phyloP scores from a whole-genome alignment of 768 basidiomycete genomes.

The Lactarius trivialis region DNA sequence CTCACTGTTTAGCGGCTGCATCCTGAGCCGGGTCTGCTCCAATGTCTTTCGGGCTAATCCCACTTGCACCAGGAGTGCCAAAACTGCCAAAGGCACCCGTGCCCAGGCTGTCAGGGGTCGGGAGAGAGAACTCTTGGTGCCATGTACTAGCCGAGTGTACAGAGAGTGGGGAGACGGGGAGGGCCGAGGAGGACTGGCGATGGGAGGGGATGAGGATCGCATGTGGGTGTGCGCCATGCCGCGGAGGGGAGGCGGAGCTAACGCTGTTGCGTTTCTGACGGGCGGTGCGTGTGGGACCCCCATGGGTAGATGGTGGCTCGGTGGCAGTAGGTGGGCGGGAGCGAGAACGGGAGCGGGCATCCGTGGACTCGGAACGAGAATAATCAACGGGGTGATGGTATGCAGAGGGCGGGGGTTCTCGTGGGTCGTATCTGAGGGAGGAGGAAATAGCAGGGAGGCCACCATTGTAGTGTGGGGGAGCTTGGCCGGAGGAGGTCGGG shows the following conservation, averaged over 20 bases:
- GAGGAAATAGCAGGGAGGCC: constrained; percentile 32
- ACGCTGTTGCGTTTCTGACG: constrained; percentile 52
- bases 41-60: constrained; percentile 33
- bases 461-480: constrained; percentile 30
- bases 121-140: constrained; percentile 26
- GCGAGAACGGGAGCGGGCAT: constrained; percentile 29
- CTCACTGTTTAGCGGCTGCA: constrained; percentile 37
- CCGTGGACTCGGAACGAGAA: constrained; percentile 19
- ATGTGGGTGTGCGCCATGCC: constrained; percentile 38
- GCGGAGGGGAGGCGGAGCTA: constrained; percentile 49
- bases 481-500: not conserved
- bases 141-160: constrained; percentile 15
- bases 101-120: constrained; percentile 29
- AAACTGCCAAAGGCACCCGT: constrained; percentile 18
- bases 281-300: constrained; percentile 38
- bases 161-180: constrained; percentile 29
- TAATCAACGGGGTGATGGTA: constrained; percentile 28
- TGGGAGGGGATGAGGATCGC: constrained; percentile 62
- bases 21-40: constrained; percentile 26
- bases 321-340: constrained; percentile 44
- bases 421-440: constrained; percentile 32
- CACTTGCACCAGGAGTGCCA: constrained; percentile 22
- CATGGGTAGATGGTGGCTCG: constrained; percentile 26
- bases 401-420: constrained; percentile 26
- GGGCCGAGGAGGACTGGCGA: constrained; percentile 24